Evolutionary conservation across 1,139 yeast species (phyloP).

Genomic region (Blastobotrys petasosporus): DNA sequence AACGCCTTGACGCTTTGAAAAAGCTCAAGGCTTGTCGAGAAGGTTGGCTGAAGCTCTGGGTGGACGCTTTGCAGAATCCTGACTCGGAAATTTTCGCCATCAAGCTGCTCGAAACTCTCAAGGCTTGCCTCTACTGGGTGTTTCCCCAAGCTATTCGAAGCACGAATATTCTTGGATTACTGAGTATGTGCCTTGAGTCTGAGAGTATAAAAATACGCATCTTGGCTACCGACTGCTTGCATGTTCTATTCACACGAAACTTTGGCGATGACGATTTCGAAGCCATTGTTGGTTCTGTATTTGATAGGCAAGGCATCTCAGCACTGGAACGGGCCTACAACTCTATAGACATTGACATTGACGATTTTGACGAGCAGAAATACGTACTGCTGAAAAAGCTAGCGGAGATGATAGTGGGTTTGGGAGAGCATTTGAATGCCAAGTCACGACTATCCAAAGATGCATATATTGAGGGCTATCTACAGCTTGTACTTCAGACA

Average conservation of each 20-base stretch:
- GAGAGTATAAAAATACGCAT: slow-evolving; percentile 64
- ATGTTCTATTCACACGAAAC: slow-evolving; percentile 78
- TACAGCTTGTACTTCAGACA: slow-evolving; percentile 69
- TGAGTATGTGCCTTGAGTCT: slow-evolving; percentile 55
- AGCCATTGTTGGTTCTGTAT: slow-evolving; percentile 73
- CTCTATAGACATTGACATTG: slow-evolving; percentile 58
- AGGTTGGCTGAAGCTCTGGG: slow-evolving; percentile 89
- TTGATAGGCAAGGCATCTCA: slow-evolving; percentile 62
- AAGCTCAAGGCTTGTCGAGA: slow-evolving; percentile 46
- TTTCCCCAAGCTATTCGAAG: slow-evolving; percentile 66
- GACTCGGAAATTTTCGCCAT: slow-evolving; percentile 43
- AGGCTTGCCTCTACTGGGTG: slow-evolving; percentile 89
- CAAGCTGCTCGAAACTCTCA: slow-evolving; percentile 72
- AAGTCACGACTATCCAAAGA: slow-evolving; percentile 38
- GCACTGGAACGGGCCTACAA: slow-evolving; percentile 62
- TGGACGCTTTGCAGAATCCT: slow-evolving; percentile 41
- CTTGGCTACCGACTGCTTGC: slow-evolving; percentile 85
- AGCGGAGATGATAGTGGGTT: slow-evolving; percentile 88
- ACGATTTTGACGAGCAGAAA: slow-evolving; percentile 68
- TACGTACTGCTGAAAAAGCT: slow-evolving; percentile 82
- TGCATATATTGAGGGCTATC: slow-evolving; percentile 57
- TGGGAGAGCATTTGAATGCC: slow-evolving; percentile 66
- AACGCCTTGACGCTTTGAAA: slow-evolving; percentile 44
- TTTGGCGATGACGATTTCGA: slow-evolving; percentile 69
- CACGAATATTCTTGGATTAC: slow-evolving; percentile 61